Evolutionary conservation across 2,329 filamentous ascomycete genomes (phyloP).

Genomic region (Claviceps paspali): DNA sequence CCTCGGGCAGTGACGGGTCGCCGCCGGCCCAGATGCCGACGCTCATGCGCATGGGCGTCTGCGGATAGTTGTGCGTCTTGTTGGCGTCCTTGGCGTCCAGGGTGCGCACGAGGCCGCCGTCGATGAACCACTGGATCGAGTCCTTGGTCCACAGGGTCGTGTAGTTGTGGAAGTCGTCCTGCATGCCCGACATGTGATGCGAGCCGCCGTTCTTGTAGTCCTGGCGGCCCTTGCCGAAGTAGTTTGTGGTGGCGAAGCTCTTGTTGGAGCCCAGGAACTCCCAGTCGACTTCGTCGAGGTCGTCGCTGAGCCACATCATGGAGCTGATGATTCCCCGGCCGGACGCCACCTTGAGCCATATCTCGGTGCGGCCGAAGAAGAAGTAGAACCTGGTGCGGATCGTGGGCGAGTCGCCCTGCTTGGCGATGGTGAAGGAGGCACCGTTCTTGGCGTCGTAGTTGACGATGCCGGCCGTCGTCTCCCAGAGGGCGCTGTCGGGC

Average conservation of each 20-base stretch:
- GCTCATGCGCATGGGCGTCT: conserved; percentile 60
- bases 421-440: conserved; percentile 55
- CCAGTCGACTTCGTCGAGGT: conserved; percentile 80
- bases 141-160: conserved; percentile 59
- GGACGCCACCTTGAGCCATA: conserved; percentile 59
- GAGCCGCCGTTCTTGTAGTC: conserved; percentile 47
- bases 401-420: conserved; percentile 62
- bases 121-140: conserved; percentile 52
- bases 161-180: conserved; percentile 57
- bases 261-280: conserved; percentile 59
- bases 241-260: conserved; percentile 54
- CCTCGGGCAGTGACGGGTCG: conserved; percentile 35
- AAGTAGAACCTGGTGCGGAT: conserved; percentile 70
- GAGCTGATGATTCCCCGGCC: conserved; percentile 67
- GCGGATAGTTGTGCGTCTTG: conserved; percentile 50
- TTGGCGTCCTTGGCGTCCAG: conserved; percentile 46
- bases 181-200: conserved; percentile 38
- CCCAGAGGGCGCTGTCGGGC: conserved; percentile 47
- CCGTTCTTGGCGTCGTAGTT: conserved; percentile 45
- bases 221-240: conserved; percentile 60
- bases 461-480: conserved; percentile 51
- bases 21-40: conserved; percentile 53
- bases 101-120: conserved; percentile 49
- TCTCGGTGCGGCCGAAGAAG: conserved; percentile 69
- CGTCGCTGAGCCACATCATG: conserved; percentile 70